phyloP scores from a whole-genome alignment of 192 early-diverging fungal genomes.

The Mortierella alpina region DNA sequence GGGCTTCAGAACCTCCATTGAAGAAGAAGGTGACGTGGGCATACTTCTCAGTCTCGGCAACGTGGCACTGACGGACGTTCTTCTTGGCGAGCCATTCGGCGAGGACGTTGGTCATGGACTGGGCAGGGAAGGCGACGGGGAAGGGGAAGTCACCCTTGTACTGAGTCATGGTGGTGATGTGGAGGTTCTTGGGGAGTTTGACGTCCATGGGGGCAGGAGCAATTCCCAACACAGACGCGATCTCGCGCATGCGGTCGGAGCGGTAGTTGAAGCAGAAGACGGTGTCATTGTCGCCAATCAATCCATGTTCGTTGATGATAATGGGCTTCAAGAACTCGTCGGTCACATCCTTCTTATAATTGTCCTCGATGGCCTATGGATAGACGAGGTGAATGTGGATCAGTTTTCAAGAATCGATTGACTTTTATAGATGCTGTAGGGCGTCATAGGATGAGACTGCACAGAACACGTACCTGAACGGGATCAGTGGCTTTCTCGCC shows the following conservation, averaged over 20 bases:
- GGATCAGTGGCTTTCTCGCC: slow-evolving; percentile 80
- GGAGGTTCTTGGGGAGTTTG: slow-evolving; percentile 79
- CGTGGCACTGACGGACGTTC: slow-evolving; percentile 90
- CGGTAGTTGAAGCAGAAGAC: slow-evolving; percentile 99
- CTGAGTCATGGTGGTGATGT: slow-evolving; percentile 95
- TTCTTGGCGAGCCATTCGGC: slow-evolving; percentile 96
- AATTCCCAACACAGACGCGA: slow-evolving; percentile 87
- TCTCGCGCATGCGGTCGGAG: slow-evolving; percentile 98
- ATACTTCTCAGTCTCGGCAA: slow-evolving; percentile 99
- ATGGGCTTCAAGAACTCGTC: slow-evolving; percentile 99
- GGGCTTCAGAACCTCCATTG: slow-evolving; percentile 96
- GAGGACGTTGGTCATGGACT: slow-evolving; percentile 97
- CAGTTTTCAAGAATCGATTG: background rate
- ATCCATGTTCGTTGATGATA: slow-evolving; percentile 81
- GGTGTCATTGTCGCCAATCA: slow-evolving; percentile 88
- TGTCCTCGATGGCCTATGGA: slow-evolving; percentile 77
- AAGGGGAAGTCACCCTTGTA: slow-evolving; percentile 99
- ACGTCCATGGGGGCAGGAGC: slow-evolving; percentile 87
- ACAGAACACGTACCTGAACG: slow-evolving; percentile 55
- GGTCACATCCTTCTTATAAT: slow-evolving; percentile 91
- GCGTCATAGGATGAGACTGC: background rate
- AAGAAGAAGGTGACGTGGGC: slow-evolving; percentile 99
- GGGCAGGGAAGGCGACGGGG: slow-evolving; percentile 94
- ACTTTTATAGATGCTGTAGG: background rate
- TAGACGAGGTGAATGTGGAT: background rate